Percentiles rank a stretch among this genome's conserved stretches.
Evolutionary conservation across 441 rosid species (phyloP).

Genomic region (Gossypium gossypioides): DNA sequence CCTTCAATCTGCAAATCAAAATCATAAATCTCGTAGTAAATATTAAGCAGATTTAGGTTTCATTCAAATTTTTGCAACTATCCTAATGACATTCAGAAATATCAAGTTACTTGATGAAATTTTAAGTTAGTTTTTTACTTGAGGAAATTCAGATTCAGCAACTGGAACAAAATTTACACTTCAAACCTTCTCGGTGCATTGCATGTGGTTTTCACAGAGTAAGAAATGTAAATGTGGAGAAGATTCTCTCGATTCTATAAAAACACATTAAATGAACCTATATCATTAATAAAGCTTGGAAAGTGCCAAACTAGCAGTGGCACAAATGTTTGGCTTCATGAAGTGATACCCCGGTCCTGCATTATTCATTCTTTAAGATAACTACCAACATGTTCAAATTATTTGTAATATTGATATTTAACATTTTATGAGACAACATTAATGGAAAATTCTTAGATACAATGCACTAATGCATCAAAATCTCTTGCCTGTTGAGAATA

Average conservation of each 20-base stretch:
- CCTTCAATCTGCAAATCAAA: constrained; percentile 56
- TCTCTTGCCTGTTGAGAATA: constrained; percentile 66
- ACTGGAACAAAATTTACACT: neutral
- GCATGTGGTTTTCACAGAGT: neutral
- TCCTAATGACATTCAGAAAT: neutral
- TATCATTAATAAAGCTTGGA: neutral
- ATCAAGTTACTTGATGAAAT: neutral
- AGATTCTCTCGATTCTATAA: neutral
- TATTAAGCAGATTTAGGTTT: neutral
- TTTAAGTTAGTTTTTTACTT: neutral
- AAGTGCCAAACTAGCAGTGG: neutral
- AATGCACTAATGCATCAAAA: neutral
- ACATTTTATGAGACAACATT: neutral
- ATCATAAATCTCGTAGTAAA: neutral
- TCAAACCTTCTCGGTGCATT: neutral
- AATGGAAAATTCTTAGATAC: neutral
- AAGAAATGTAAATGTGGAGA: neutral
- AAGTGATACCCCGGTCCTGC: neutral
- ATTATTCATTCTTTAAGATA: neutral
- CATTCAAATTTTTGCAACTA: neutral
- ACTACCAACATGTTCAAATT: neutral
- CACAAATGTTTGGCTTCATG: neutral
- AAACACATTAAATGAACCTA: neutral
- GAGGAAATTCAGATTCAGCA: neutral
- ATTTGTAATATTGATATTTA: neutral